These are phyloP conservation scores for Nemania sp. DNA, from an alignment of 2,329 filamentous ascomycete genomes.

Conservation along the genomic window DNA sequence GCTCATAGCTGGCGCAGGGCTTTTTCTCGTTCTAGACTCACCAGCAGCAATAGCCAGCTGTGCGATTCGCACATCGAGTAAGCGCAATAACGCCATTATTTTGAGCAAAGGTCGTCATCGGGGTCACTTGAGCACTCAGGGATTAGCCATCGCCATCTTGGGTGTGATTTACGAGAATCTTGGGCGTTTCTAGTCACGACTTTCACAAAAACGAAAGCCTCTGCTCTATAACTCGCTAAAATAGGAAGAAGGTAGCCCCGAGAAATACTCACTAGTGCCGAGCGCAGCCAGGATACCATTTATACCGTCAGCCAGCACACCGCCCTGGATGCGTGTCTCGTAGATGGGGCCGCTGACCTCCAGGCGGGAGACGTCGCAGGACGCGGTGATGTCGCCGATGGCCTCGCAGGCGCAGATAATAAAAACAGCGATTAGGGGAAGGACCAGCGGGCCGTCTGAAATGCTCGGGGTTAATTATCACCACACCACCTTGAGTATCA, in stretches of 20 bases:
- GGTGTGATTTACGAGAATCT: too few species aligned
- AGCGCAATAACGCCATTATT: conserved; percentile 89
- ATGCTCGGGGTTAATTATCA: too few species aligned
- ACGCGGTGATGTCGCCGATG: conserved; percentile 84
- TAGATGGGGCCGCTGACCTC: conserved; percentile 79
- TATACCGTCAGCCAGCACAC: conserved; percentile 80
- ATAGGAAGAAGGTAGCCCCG: too few species aligned
- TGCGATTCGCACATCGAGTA: conserved; percentile 83
- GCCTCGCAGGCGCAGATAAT: conserved; percentile 83
- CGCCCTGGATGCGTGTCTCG: conserved; percentile 82
- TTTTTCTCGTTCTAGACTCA: conserved; percentile 40
- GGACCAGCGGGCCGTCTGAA: conserved; percentile 78
- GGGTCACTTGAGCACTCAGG: too few species aligned
- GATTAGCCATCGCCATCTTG: too few species aligned
- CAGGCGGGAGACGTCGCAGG: conserved; percentile 81
- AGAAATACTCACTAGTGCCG: too few species aligned
- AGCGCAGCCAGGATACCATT: conserved; percentile 81
- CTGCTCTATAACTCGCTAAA: too few species aligned
- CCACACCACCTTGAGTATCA: too few species aligned
- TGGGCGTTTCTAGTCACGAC: too few species aligned
- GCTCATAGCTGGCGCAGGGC: too few species aligned
- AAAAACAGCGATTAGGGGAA: conserved; percentile 76
- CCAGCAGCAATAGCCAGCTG: conserved; percentile 82
- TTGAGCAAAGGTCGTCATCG: conserved; percentile 84
- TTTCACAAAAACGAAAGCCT: too few species aligned